A percentile compares a stretch with the other conserved stretches of the same genome.
These are phyloP conservation scores for Tilletia caries DNA, from an alignment of 1,284 basidiomycete genomes.

Conservation along the genomic window DNA sequence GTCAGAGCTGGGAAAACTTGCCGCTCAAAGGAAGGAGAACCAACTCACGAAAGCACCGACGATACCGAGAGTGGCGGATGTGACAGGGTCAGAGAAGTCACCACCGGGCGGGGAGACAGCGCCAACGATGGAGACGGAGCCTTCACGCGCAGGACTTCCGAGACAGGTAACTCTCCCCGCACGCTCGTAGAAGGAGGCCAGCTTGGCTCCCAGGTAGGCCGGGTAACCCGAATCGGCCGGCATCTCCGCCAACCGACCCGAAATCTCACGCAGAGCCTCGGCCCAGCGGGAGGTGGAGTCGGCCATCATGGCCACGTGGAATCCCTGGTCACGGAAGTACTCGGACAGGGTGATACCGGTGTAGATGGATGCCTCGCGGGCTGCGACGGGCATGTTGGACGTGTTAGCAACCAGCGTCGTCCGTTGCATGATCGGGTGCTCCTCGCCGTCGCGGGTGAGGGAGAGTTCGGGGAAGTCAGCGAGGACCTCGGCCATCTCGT, in stretches of 20 bases:
- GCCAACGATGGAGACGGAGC: slow-evolving; percentile 96
- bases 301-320: slow-evolving; percentile 99
- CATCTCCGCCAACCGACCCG: slow-evolving; percentile 98
- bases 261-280: slow-evolving; percentile 97
- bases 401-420: slow-evolving; percentile 99
- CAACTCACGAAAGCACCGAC: slow-evolving; percentile 79
- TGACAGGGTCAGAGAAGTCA: slow-evolving; percentile 99
- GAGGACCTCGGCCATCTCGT: slow-evolving; percentile 95
- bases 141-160: slow-evolving; percentile 80
- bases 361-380: slow-evolving; percentile 98
- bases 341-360: slow-evolving; percentile 99
- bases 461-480: slow-evolving; percentile 93
- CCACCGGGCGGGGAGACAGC: slow-evolving; percentile 98
- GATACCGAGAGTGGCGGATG: slow-evolving; percentile 92
- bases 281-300: slow-evolving; percentile 99
- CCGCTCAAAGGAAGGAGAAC: neutral
- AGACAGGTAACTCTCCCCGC: slow-evolving; percentile 94
- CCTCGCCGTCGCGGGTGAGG: slow-evolving; percentile 79
- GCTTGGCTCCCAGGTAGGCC: slow-evolving; percentile 91
- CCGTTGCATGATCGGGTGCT: slow-evolving; percentile 99
- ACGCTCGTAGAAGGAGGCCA: slow-evolving; percentile 97
- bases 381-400: slow-evolving; percentile 99
- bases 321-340: slow-evolving; percentile 98
- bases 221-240: slow-evolving; percentile 95
- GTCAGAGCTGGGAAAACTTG: neutral